These are phyloP conservation scores for Acmispon strigosus DNA, from an alignment of 306 rosid genomes.

Conservation along the genomic window DNA sequence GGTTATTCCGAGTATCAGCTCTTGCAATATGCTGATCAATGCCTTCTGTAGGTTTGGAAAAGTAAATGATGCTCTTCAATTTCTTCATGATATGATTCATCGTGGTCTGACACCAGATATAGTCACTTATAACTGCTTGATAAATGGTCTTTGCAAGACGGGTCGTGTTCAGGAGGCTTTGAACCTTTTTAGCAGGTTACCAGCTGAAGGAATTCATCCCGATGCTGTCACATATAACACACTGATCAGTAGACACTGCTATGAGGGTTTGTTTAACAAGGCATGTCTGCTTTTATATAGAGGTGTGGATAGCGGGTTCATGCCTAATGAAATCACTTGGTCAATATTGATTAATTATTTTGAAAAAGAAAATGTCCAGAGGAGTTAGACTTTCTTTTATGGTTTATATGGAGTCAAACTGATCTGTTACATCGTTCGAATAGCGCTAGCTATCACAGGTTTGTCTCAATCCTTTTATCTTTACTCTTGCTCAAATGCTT, in stretches of 20 bases:
- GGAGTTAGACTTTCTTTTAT: slow-evolving; percentile 17
- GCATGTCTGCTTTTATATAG: slow-evolving; percentile 59
- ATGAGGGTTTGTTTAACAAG: slow-evolving; percentile 49
- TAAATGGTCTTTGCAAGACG: slow-evolving; percentile 79
- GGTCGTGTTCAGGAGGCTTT: slow-evolving; percentile 56
- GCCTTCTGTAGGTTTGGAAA: slow-evolving; percentile 66
- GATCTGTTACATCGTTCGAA: too few relatives aligned
- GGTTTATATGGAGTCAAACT: neutral
- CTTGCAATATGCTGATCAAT: slow-evolving; percentile 77
- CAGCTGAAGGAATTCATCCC: slow-evolving; percentile 56
- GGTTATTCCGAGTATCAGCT: slow-evolving; percentile 38
- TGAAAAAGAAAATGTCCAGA: slow-evolving; percentile 28
- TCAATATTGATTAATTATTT: slow-evolving; percentile 49
- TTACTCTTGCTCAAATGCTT: too few relatives aligned
- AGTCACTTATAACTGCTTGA: slow-evolving; percentile 78
- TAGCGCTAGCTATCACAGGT: too few relatives aligned
- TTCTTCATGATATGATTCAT: slow-evolving; percentile 67
- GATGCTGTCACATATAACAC: slow-evolving; percentile 83
- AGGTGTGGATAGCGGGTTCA: slow-evolving; percentile 64
- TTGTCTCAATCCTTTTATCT: too few relatives aligned
- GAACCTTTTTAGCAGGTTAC: slow-evolving; percentile 64
- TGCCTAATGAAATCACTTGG: slow-evolving; percentile 78
- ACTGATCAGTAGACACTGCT: slow-evolving; percentile 58
- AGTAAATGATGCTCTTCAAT: slow-evolving; percentile 60
- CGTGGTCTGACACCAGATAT: slow-evolving; percentile 67